A percentile compares a stretch with the other conserved stretches of the same genome.
Evolutionary conservation across 495 filamentous ascomycete genomes (phyloP).

Genomic region (Cercophora sp.): DNA sequence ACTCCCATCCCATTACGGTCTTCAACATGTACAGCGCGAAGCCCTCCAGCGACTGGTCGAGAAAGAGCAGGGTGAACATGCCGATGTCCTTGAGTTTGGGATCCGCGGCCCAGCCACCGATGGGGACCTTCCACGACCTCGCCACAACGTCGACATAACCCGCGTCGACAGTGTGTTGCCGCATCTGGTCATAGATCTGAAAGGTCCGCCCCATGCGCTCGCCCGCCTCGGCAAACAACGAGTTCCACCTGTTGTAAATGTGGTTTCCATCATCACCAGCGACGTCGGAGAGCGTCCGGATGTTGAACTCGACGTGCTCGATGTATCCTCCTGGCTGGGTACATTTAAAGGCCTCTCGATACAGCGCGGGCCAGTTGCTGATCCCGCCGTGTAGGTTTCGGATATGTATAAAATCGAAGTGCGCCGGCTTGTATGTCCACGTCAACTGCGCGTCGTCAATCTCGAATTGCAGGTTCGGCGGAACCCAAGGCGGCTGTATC

Average conservation of each 20-base stretch:
- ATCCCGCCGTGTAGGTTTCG: conserved; percentile 3
- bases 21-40: conserved; percentile 12
- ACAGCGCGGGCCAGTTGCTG: conserved; percentile 2
- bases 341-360: background rate
- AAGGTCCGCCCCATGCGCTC: conserved; percentile 13
- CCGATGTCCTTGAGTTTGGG: conserved; percentile 14
- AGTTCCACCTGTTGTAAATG: conserved; percentile 8
- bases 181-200: conserved; percentile 2
- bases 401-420: conserved; percentile 3
- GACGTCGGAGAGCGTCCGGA: conserved; percentile 2
- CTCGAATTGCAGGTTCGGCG: conserved; percentile 52
- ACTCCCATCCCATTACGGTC: conserved; percentile 14
- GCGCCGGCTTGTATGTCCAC: background rate
- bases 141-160: conserved; percentile 7
- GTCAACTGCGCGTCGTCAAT: conserved; percentile 40
- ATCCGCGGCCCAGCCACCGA: conserved; percentile 15
- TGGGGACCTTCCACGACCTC: conserved; percentile 13
- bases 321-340: conserved; percentile 10
- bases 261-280: background rate
- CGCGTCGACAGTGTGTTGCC: background rate
- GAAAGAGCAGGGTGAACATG: background rate
- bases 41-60: conserved; percentile 13
- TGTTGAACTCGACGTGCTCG: conserved; percentile 13
- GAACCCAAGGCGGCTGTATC: conserved; percentile 45
- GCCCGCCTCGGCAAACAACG: conserved; percentile 5